These are phyloP conservation scores for Neurospora tetraspora DNA, from an alignment of 495 filamentous ascomycete genomes.

Conservation along the genomic window DNA sequence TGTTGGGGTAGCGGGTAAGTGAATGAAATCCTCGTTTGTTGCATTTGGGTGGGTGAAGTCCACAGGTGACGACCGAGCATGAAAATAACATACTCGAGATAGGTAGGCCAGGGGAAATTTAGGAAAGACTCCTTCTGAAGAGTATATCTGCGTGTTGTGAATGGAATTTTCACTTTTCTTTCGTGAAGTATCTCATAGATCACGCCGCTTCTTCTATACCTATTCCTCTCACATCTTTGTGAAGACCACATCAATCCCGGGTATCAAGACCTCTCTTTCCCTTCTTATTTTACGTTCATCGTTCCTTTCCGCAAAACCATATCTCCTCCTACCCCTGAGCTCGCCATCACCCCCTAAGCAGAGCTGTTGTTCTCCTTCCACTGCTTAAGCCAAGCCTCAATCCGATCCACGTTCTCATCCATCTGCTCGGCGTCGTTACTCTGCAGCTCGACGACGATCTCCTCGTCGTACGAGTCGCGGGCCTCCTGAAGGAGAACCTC, in stretches of 20 bases:
- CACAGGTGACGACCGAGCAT: background rate
- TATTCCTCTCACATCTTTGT: background rate
- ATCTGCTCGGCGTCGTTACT: slow-evolving; percentile 76
- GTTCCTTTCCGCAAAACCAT: background rate
- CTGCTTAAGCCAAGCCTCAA: slow-evolving; percentile 67
- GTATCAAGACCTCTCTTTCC: background rate
- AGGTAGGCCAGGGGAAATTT: background rate
- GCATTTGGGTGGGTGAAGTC: background rate
- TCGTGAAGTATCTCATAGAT: background rate
- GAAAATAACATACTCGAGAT: background rate
- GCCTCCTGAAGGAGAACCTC: slow-evolving; percentile 88
- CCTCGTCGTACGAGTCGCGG: slow-evolving; percentile 71
- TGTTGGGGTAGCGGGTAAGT: background rate
- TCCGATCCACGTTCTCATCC: slow-evolving; percentile 75
- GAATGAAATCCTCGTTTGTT: background rate
- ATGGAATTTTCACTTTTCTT: background rate
- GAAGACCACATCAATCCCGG: background rate
- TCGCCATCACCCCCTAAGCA: background rate
- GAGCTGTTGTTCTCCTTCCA: slow-evolving; percentile 60
- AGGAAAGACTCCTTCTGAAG: background rate
- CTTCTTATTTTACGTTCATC: background rate
- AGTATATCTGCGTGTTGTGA: background rate
- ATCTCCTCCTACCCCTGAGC: background rate
- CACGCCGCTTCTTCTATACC: background rate
- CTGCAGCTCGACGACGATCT: slow-evolving; percentile 81